These are phyloP conservation scores for Calonectria ilicicola DNA, from an alignment of 2,329 filamentous ascomycete genomes.

Conservation along the genomic window DNA sequence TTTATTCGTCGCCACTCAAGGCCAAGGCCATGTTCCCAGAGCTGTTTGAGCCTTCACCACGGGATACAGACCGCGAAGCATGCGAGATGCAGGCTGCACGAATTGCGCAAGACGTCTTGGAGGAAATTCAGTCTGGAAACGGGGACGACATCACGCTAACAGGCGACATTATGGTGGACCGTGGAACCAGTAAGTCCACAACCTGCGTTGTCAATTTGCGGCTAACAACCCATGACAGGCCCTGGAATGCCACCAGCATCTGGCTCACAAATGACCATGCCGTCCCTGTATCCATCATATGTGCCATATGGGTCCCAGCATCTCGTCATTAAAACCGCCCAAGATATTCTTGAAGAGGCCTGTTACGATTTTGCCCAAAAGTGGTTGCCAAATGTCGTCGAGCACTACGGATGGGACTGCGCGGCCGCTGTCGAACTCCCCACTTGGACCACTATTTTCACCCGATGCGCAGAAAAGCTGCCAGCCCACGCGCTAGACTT, in stretches of 20 bases:
- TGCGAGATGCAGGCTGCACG: neutral
- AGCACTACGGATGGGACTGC: constrained; percentile 1
- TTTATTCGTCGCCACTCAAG: neutral
- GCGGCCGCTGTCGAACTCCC: constrained; percentile 2
- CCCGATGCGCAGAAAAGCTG: neutral
- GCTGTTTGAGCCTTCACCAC: neutral
- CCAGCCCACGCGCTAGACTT: neutral
- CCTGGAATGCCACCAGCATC: neutral
- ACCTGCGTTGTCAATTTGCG: neutral
- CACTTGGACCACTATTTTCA: constrained; percentile 1
- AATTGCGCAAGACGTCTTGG: neutral
- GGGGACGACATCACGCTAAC: neutral
- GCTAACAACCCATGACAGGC: neutral
- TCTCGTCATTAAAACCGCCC: neutral
- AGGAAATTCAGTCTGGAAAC: neutral
- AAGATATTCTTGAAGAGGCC: constrained; percentile 7
- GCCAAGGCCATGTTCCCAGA: constrained; percentile 1
- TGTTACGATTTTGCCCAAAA: constrained; percentile 7
- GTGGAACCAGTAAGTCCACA: neutral
- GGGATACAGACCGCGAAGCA: constrained; percentile 4
- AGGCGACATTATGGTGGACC: neutral
- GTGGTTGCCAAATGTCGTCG: constrained; percentile 4
- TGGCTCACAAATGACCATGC: neutral
- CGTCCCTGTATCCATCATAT: constrained; percentile 12
- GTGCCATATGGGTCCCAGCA: constrained; percentile 5